Base-by-base conservation (phyloP, 2,329 filamentous ascomycete genomes). In the Pleomassaria siparia region DNA sequence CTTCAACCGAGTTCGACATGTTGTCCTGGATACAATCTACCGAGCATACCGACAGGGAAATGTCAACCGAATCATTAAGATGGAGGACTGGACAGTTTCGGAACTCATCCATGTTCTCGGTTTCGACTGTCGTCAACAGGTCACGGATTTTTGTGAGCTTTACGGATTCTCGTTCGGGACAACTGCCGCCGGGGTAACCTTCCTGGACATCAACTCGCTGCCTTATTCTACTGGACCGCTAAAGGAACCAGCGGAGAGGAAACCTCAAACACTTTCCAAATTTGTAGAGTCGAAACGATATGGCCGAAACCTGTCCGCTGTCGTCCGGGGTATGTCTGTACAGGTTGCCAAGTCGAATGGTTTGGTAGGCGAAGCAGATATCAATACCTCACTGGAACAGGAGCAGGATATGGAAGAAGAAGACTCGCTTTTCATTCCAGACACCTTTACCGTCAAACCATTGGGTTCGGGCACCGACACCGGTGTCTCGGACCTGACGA, bases 271-370 rank as follows among this genome's bases (percentile, higher is more conserved):
- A 13, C 81, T 80, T 51, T 83, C 80, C 0, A 65, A 76, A 16
- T 71, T 80, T 42, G 83, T 86, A 13, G 83, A 86, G 60, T 68
- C 69, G 21, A 86, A 86, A 64, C 76, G 82, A 30, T 72, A 75
- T 46, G 75, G 76, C 18, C 75, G 83, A 55, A 77, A 73, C 2
- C 64, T 83, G n/a, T 76, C 77, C 18, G 78, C 82, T 8, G 67
- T 86, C 22, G 78, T 85, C 44, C 75, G 79, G 57, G 82, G 82
- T 12, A 69, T 83, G 62, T 76, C 69, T 36, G 75, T 84, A 37
- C 69, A 70, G 36, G 73, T 79, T 56, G 80, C 83, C 15, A 72
- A 71, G 33, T 68, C 63, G 13, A 64, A 74, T 36, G 77, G 76
- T 8, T 72, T 81, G 69, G 67, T 84, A 33, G 73, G 77, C n/a